phyloP scores from a whole-genome alignment of 345 rosid genomes.

The Citrus medica region DNA sequence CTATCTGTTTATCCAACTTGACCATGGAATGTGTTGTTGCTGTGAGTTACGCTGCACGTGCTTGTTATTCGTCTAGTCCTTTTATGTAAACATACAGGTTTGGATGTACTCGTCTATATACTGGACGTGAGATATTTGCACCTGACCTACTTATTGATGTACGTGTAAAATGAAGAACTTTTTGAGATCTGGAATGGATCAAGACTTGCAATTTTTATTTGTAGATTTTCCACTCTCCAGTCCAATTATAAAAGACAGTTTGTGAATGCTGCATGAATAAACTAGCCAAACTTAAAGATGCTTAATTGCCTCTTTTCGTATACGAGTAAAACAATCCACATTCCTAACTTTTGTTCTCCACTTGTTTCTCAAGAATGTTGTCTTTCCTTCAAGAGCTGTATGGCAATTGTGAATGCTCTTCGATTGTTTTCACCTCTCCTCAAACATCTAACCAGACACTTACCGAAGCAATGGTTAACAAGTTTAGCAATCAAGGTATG shows the following conservation, averaged over 20 bases:
- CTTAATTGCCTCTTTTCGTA: not conserved
- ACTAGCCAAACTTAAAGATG: not conserved
- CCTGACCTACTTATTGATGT: no score
- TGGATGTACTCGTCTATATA: no score
- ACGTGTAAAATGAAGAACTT: no score
- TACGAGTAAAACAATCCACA: not conserved
- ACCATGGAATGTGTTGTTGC: no score
- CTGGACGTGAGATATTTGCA: no score
- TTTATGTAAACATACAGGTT: no score
- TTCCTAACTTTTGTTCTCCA: no score
- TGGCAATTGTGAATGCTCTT: slow-evolving; percentile 80
- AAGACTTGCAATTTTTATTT: not conserved
- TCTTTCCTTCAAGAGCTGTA: slow-evolving; percentile 90
- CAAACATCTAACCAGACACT: slow-evolving; percentile 25
- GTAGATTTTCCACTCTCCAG: not conserved
- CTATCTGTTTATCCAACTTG: no score
- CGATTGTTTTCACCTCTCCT: slow-evolving; percentile 84
- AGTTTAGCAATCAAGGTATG: slow-evolving; percentile 81
- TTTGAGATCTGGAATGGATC: no score
- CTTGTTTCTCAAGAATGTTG: slow-evolving; percentile 52
- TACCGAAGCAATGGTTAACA: slow-evolving; percentile 88
- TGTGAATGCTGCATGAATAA: not conserved
- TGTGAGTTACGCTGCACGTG: no score
- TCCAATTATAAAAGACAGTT: not conserved
- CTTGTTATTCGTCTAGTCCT: no score